Conservation (phyloP, 2,329 filamentous ascomycete species). For the Fusarium haematococcum region DNA sequence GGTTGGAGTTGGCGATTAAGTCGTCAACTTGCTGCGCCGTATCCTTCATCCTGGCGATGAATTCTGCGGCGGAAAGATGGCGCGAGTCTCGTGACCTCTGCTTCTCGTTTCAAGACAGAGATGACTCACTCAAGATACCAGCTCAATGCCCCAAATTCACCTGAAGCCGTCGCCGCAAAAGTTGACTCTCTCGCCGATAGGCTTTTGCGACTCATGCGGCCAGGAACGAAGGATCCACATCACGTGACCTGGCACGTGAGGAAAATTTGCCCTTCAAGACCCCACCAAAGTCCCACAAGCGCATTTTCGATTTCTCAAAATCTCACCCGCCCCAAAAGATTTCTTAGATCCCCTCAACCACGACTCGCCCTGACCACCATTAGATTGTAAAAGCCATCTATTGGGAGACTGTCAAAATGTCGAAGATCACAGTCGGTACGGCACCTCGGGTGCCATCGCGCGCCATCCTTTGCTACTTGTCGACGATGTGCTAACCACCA, state of each 20-base stretch:
- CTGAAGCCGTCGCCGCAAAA: slow-evolving; percentile 20
- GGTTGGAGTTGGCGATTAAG: slow-evolving; percentile 52
- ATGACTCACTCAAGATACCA: neutral
- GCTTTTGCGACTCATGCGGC: slow-evolving; percentile 12
- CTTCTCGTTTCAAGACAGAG: neutral
- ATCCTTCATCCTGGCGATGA: slow-evolving; percentile 36
- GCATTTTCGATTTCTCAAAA: slow-evolving; percentile 35
- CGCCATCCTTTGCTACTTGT: neutral
- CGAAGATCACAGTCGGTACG: slow-evolving; percentile 84
- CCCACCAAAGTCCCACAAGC: slow-evolving; percentile 46
- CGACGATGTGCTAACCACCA: slow-evolving; percentile 51
- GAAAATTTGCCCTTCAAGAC: slow-evolving; percentile 50
- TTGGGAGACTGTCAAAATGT: slow-evolving; percentile 92
- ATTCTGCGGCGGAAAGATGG: slow-evolving; percentile 1
- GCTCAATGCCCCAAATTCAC: slow-evolving; percentile 2
- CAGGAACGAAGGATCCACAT: slow-evolving; percentile 3
- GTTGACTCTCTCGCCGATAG: slow-evolving; percentile 13
- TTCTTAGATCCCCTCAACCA: slow-evolving; percentile 41
- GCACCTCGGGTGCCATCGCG: neutral
- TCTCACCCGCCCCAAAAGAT: slow-evolving; percentile 30
- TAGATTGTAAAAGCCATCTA: slow-evolving; percentile 73
- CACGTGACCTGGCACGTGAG: too few species aligned
- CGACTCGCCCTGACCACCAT: slow-evolving; percentile 69
- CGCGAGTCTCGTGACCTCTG: neutral
- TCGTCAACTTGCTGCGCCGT: slow-evolving; percentile 45